A percentile compares a stretch with the other conserved stretches of the same genome.
phyloP scores from a whole-genome alignment of 2,329 filamentous ascomycete genomes.

The Paraphaeosphaeria sporulosa region DNA sequence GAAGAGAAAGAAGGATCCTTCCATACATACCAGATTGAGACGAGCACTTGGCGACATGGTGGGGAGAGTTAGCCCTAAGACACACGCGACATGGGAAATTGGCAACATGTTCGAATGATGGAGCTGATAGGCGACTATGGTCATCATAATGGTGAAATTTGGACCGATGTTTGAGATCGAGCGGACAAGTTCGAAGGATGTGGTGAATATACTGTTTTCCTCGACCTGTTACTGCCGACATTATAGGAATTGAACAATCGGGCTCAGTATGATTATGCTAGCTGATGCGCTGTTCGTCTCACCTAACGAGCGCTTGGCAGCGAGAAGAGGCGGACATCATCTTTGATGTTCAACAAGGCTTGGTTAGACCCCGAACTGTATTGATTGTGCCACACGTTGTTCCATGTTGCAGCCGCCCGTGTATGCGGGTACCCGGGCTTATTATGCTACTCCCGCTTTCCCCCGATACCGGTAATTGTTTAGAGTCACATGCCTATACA shows the following conservation, averaged over 20 bases:
- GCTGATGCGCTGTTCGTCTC: not conserved
- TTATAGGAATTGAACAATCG: not conserved
- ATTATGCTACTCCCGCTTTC: not conserved
- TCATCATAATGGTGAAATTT: not conserved
- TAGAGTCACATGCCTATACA: not conserved
- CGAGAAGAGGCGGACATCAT: not conserved
- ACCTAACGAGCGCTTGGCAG: not conserved
- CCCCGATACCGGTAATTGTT: not conserved
- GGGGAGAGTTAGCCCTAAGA: not conserved
- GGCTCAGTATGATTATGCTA: not conserved
- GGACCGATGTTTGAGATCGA: not conserved
- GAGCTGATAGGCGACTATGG: not conserved
- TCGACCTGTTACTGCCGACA: not conserved
- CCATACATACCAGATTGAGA: not conserved
- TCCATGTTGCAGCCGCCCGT: conserved; percentile 1
- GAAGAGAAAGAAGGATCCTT: not conserved
- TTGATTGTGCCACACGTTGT: not conserved
- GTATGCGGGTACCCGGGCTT: conserved; percentile 5
- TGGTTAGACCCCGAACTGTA: not conserved
- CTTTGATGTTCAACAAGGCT: not conserved
- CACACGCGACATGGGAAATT: not conserved
- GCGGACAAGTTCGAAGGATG: not conserved
- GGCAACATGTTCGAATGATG: not conserved
- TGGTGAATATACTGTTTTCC: not conserved
- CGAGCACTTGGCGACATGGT: not conserved